Evolutionary conservation across 495 filamentous ascomycete species (phyloP).

Genomic region (Penicillium tannophilum): DNA sequence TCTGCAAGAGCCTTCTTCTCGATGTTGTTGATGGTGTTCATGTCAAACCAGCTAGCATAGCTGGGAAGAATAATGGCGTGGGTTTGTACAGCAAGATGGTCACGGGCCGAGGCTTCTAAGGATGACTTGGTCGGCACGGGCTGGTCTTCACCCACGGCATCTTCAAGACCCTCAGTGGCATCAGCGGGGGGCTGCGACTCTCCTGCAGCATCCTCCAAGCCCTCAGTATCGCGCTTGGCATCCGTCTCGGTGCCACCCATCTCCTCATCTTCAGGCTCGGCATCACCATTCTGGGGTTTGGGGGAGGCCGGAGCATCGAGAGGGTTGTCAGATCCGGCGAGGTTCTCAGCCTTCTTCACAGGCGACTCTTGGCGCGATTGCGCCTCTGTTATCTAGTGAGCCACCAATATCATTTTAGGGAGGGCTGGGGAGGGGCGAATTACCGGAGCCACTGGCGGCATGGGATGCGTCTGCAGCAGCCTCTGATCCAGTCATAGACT

Average conservation of each 20-base stretch:
- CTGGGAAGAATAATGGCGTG: conserved; percentile 94
- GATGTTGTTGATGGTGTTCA: conserved; percentile 84
- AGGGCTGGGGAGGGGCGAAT: conserved; percentile 12
- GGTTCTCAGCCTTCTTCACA: conserved; percentile 27
- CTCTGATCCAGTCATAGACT: conserved; percentile 30
- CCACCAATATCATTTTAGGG: conserved; percentile 12
- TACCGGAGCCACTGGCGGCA: conserved; percentile 37
- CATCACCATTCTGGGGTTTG: conserved; percentile 62
- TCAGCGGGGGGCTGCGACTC: conserved; percentile 30
- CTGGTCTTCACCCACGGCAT: conserved; percentile 47
- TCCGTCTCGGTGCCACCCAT: conserved; percentile 74
- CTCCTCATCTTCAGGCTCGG: conserved; percentile 75
- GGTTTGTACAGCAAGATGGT: conserved; percentile 88
- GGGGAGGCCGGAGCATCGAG: conserved; percentile 83
- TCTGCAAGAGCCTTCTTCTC: conserved; percentile 92
- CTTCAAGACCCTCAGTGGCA: conserved; percentile 40
- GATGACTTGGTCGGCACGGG: conserved; percentile 70
- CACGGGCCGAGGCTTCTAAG: conserved; percentile 79
- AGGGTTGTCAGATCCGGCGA: conserved; percentile 68
- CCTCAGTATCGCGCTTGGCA: conserved; percentile 59
- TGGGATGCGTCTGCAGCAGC: conserved; percentile 30
- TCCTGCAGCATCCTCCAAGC: conserved; percentile 45
- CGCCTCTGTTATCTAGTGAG: conserved; percentile 29
- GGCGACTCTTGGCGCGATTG: conserved; percentile 38
- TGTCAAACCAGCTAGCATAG: conserved; percentile 98